Percentiles rank a stretch among this genome's conserved stretches.
These are phyloP conservation scores for Podila clonocystis DNA, from an alignment of 192 early-diverging fungal species.

Conservation along the genomic window DNA sequence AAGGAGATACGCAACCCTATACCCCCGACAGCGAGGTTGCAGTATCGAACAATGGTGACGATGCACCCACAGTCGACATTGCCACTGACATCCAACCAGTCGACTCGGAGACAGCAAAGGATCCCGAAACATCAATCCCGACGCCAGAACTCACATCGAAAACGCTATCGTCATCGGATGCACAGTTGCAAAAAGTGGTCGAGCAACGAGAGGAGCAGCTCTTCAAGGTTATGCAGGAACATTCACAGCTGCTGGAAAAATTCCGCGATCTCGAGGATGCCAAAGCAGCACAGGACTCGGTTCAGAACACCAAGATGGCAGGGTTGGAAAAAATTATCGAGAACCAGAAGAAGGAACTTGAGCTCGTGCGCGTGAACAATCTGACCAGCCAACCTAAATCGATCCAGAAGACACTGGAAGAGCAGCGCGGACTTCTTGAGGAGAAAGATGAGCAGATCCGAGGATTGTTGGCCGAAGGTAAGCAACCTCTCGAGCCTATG, in stretches of 20 bases:
- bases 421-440: conserved; percentile 48
- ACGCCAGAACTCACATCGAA: too few species aligned
- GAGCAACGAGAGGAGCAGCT: conserved; percentile 60
- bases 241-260: conserved; percentile 55
- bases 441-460: conserved; percentile 60
- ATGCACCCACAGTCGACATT: background rate
- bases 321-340: conserved; percentile 51
- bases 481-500: background rate
- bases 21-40: conserved; percentile 6
- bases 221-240: conserved; percentile 59
- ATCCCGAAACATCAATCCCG: too few species aligned
- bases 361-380: conserved; percentile 38
- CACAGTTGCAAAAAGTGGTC: conserved; percentile 22
- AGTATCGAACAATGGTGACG: background rate
- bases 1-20: conserved; percentile 2
- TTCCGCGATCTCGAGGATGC: conserved; percentile 56
- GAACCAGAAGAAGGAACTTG: conserved; percentile 34
- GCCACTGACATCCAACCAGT: too few species aligned
- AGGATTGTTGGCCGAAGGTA: conserved; percentile 59
- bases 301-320: conserved; percentile 27
- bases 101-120: too few species aligned
- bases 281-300: conserved; percentile 31
- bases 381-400: conserved; percentile 51
- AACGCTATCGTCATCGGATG: conserved; percentile 13
- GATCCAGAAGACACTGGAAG: conserved; percentile 53